Base-by-base conservation (phyloP, 768 basidiomycete genomes). In the Panellus pusillus region DNA sequence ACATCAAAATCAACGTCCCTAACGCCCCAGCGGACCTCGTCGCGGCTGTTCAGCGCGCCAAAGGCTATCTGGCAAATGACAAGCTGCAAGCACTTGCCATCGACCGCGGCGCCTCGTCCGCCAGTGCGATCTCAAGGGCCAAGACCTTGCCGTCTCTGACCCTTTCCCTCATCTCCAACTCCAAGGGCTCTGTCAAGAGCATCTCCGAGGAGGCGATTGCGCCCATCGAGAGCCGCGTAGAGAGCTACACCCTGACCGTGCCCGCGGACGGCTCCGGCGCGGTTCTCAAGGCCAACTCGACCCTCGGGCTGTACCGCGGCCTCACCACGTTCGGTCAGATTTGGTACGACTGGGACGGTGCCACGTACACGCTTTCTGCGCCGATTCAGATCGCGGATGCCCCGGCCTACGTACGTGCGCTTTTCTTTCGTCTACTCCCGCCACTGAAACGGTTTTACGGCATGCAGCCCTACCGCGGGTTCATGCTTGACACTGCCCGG, bases 401-500 rank as follows among this genome's bases (percentile, higher is more conserved):
- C n/a, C 79, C 80, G 24, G 71, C 54, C 11, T 57, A 77, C 72
- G 60, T 58, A 38, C n/a, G 60, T 61, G 38, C 28, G 9, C 32
- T 11, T 18, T 38, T 3, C 15, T n/a, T 36, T 19, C 18, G 14
- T 27, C 44, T 15, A 3, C n/a, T 37, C 28, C 15, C 13, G 29
- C 44, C 32, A 18, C 47, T 52, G 14, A 47, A 19, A 13, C 35
- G 14, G n/a, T 4, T n/a, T 13, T n/a, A 13, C 14, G 24, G n/a
- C 19, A 13, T 18, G 12, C 19, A 62, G 61, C 76, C 76, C 0
- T 79, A 76, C 65, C 77, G 83, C 18, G 81, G 78, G 3, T 68
- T 83, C 48, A 70, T 84, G 72, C 70, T 85, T 15, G 83, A 85
- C 61, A 84, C 83, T 0, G 71, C 82, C 6, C 65, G 83, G 14